These are phyloP conservation scores for Rubia yunnanensis DNA, from an alignment of 257 asterid genomes.

Conservation along the genomic window DNA sequence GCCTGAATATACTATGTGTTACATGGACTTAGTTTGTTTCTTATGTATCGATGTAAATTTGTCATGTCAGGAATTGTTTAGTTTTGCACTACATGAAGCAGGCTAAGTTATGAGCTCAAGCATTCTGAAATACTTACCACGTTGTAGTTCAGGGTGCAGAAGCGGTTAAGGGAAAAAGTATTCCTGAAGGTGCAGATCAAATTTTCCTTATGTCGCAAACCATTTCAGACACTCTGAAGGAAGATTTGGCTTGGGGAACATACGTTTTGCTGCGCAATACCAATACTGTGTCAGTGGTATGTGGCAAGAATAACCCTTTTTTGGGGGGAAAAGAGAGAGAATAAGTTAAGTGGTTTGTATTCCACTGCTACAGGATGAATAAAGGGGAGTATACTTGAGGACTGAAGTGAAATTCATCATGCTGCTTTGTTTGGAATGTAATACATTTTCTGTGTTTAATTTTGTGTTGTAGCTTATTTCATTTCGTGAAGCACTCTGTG, in stretches of 20 bases:
- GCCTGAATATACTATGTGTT: not conserved
- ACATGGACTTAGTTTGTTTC: not conserved
- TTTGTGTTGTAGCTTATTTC: constrained; percentile 50
- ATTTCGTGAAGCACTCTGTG: constrained; percentile 54
- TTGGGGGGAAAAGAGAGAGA: not conserved
- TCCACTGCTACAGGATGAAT: not conserved
- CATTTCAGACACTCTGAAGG: constrained; percentile 47
- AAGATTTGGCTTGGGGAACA: constrained; percentile 96
- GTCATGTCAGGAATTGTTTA: not conserved
- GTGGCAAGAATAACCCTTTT: constrained; percentile 14
- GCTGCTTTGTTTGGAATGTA: not conserved
- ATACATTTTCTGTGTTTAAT: constrained; percentile 11
- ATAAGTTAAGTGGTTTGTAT: not conserved
- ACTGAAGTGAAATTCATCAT: not conserved
- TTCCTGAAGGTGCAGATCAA: constrained; percentile 67
- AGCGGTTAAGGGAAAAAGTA: constrained; percentile 38
- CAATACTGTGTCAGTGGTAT: constrained; percentile 81
- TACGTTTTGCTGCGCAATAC: constrained; percentile 74
- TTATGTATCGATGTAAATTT: not conserved
- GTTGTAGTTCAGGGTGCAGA: constrained; percentile 58
- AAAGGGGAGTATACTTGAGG: not conserved
- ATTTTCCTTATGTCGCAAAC: constrained; percentile 53
- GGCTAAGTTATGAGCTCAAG: not conserved
- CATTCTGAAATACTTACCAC: not conserved
- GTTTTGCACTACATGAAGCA: not conserved